Base-by-base conservation (phyloP, 2,329 filamentous ascomycete species). In the Didymella pomorum region DNA sequence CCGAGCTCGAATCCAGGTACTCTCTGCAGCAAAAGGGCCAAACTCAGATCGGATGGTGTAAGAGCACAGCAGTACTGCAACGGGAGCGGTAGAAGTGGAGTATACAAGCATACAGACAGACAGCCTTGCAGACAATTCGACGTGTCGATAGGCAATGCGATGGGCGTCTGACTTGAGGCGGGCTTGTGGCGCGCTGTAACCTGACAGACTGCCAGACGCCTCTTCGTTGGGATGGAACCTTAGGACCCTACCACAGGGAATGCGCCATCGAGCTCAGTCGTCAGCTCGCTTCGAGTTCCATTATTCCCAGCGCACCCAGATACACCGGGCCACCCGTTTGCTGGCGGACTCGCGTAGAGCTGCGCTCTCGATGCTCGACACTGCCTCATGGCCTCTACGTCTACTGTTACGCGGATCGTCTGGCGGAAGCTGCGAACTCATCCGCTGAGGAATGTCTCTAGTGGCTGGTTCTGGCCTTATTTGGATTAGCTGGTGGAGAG, bases 161-260 rank as follows among this genome's bases (percentile, higher is more conserved):
- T 60, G 53, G 47, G 58, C 64, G 62, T 68, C 68, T 66, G 62
- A 67, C 62, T 61, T 65, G 64, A 45, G 51, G 50, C 62, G 62
- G 61, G 52, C 66, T 64, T 63, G 61, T 58, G 56, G 66, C 61
- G 48, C 65, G 64, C 62, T 75, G 73, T 69, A 75, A 75, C 71
- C 62, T 71, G 65, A 70, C 62, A 65, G 58, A 70, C 63, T 65
- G 51, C 63, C 63, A 61, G 67, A 65, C 69, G 67, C 67, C 67
- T 67, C 64, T 45, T 63, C 60, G 63, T 20, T 53, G 60, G 64
- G 71, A 73, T 74, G 69, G 64, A 67, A 71, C 68, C 50, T 70
- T 55, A 66, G 43, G 47, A 69, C 67, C 67, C 64, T 67, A 71
- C 66, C 65, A 60, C 66, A 56, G 63, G 61, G 56, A 64, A 49